These are phyloP conservation scores for Phaffia australis DNA, from an alignment of 768 basidiomycete genomes.

Conservation along the genomic window DNA sequence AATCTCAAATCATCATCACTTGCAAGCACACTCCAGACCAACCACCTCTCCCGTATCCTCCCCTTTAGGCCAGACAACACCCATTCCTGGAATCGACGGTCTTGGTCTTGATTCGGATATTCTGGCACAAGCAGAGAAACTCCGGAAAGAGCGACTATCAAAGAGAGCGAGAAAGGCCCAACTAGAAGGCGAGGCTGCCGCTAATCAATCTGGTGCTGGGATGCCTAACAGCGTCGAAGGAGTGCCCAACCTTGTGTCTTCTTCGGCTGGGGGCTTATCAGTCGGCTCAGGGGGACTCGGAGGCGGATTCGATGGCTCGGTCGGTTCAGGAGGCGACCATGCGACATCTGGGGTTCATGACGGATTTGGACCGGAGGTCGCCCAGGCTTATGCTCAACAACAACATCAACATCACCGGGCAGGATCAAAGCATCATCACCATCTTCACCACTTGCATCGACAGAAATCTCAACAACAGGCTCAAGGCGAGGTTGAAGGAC, in stretches of 20 bases:
- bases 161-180: slow-evolving; percentile 50
- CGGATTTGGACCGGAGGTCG: too few relatives aligned
- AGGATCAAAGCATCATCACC: too few relatives aligned
- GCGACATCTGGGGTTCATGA: too few relatives aligned
- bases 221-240: background rate
- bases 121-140: slow-evolving; percentile 75
- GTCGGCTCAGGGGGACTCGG: slow-evolving; percentile 1
- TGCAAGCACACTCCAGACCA: background rate
- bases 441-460: too few relatives aligned
- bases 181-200: slow-evolving; percentile 33
- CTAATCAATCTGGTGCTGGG: background rate
- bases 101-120: slow-evolving; percentile 59
- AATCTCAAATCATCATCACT: slow-evolving; percentile 5
- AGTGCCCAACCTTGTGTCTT: background rate
- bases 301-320: slow-evolving; percentile 1
- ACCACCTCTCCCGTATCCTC: slow-evolving; percentile 1
- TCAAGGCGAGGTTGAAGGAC: background rate
- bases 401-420: too few relatives aligned
- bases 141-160: slow-evolving; percentile 57
- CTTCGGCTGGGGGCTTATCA: slow-evolving; percentile 1
- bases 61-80: background rate
- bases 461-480: background rate
- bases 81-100: slow-evolving; percentile 32
- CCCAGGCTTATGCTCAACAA: too few relatives aligned
- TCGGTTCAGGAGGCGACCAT: too few relatives aligned